Evolutionary conservation across 768 basidiomycete species (phyloP), one percentile per base, ranked within the genome.

Genomic region (Naematelia encephala): DNA sequence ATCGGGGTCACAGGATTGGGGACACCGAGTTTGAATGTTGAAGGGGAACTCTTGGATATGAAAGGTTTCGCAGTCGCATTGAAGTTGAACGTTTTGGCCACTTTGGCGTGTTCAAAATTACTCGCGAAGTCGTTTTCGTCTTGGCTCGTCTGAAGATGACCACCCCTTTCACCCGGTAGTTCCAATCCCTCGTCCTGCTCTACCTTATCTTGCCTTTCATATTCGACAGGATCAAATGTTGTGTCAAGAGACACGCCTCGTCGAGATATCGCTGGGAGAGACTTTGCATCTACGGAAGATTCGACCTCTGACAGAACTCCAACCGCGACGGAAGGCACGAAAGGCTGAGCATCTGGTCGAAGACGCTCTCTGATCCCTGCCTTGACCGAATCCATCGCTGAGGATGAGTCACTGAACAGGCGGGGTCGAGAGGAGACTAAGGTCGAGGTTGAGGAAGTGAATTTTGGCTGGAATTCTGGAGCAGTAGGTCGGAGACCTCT

Each of bases 401-500:
- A 27, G 50, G 11, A 23, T 51, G n/a, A n/a, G n/a, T n/a, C n/a
- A n/a, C n/a, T n/a, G n/a, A n/a, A n/a, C n/a, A n/a, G n/a, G n/a
- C n/a, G n/a, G n/a, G n/a, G n/a, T n/a, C n/a, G n/a, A n/a, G n/a
- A n/a, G n/a, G n/a, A n/a, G n/a, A n/a, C n/a, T n/a, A n/a, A n/a
- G n/a, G n/a, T n/a, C n/a, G n/a, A n/a, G n/a, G n/a, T n/a, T n/a
- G n/a, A n/a, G n/a, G n/a, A n/a, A n/a, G n/a, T n/a, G n/a, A 27
- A n/a, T 34, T 22, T 3, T 16, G 57, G 58, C 3, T 53, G 44
- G 23, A 54, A 59, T 10, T 19, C 44, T 11, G 45, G 43, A 16
- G 58, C 58, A 4, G 26, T 28, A 1, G 58, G 58, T 19, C 58
- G 51, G 26, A 59, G 58, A n/a, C n/a, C n/a, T n/a, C 34, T 39